Percentiles rank a stretch among this genome's conserved stretches.
phyloP scores from a whole-genome alignment of 441 rosid genomes.

The Gossypium schwendimanii region DNA sequence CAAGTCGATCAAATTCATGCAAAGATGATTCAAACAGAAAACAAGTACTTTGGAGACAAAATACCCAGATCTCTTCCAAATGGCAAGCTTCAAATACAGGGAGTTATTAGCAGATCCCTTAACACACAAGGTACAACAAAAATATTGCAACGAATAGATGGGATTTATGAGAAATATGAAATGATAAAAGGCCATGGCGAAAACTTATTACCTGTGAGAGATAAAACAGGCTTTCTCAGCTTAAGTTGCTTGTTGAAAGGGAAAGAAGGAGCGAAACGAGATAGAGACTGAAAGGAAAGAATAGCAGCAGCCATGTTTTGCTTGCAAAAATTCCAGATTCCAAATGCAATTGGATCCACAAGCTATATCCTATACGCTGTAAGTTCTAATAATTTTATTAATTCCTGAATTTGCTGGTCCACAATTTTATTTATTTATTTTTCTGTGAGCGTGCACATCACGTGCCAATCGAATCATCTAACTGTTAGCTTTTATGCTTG shows the following conservation, averaged over 20 bases:
- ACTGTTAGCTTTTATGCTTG: not conserved
- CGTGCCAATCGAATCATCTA: not conserved
- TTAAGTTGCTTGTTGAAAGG: constrained; percentile 27
- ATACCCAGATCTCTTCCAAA: not conserved
- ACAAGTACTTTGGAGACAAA: too few species aligned
- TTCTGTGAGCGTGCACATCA: constrained; percentile 18
- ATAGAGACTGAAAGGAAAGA: constrained; percentile 17
- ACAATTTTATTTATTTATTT: constrained; percentile 6
- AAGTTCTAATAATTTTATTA: not conserved
- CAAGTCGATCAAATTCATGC: not conserved
- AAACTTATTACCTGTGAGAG: constrained; percentile 31
- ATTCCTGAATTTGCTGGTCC: constrained; percentile 12
- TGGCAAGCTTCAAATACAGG: not conserved
- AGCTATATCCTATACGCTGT: not conserved
- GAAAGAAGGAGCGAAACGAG: constrained; percentile 13
- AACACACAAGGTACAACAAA: not conserved
- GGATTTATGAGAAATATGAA: not conserved
- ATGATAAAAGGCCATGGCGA: not conserved
- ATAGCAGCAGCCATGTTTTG: constrained; percentile 31
- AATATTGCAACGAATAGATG: not conserved
- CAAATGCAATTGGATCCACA: constrained; percentile 14
- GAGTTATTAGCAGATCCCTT: not conserved
- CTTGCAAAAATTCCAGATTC: constrained; percentile 8
- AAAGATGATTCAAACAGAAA: not conserved
- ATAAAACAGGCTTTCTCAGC: constrained; percentile 14